These are phyloP conservation scores for Capsicum rhomboideum DNA, from an alignment of 257 asterid species.

Conservation along the genomic window DNA sequence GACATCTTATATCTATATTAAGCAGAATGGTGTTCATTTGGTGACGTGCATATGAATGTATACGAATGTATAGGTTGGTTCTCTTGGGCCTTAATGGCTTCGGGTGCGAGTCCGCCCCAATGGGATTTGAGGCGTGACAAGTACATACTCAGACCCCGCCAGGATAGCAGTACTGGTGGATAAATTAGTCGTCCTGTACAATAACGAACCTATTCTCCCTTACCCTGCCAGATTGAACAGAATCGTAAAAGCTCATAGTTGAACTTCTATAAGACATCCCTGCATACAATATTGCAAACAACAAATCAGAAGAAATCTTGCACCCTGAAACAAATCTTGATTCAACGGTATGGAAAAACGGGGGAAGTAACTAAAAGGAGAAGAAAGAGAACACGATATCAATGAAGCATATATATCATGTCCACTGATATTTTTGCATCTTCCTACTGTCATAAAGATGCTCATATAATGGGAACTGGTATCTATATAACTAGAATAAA, in stretches of 20 bases:
- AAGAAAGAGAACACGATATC: not conserved
- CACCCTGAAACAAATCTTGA: too few species aligned
- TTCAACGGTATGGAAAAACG: not conserved
- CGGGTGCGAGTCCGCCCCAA: too few species aligned
- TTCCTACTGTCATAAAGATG: not conserved
- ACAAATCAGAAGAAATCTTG: not conserved
- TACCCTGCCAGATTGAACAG: not conserved
- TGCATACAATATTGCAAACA: slow-evolving; percentile 4
- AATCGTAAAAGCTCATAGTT: not conserved
- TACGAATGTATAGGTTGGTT: too few species aligned
- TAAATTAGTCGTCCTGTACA: slow-evolving; percentile 6
- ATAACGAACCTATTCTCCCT: slow-evolving; percentile 1
- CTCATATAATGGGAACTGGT: not conserved
- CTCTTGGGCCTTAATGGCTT: too few species aligned
- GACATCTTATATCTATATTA: too few species aligned
- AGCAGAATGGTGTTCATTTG: too few species aligned
- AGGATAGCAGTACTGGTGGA: slow-evolving; percentile 4
- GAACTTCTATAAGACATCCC: slow-evolving; percentile 28
- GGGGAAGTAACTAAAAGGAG: not conserved
- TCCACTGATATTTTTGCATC: not conserved
- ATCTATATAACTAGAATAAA: not conserved
- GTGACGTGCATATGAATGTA: too few species aligned
- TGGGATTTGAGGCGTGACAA: too few species aligned
- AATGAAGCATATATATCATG: not conserved
- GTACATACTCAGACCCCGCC: slow-evolving; percentile 6